Base-by-base conservation (phyloP, 345 rosid species). In the Eucalyptus polyanthemos region DNA sequence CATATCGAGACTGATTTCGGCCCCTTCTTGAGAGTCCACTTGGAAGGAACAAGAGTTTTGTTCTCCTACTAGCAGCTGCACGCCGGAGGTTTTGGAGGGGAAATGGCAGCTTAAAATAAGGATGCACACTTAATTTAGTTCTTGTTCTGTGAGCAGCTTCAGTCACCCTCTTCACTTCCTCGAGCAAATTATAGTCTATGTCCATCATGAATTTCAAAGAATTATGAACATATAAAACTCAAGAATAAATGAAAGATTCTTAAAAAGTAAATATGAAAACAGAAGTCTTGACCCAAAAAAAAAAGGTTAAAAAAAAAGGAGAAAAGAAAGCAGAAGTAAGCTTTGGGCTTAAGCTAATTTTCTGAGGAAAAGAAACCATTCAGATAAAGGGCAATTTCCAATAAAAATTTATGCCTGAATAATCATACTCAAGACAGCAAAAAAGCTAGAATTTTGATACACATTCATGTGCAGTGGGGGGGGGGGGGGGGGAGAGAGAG, bases 141-240 rank as follows among this genome's bases (percentile, higher is more conserved):
- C 99, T 95, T 91, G 25, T 91, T 92, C 99, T 94, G 91, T 45
- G 87, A 50, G 98, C 95, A 90, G 98, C 93, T 86, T 97, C 99
- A 14, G 98, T 92, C 7, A 93, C 95, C 91, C 98, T 95, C 93
- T 94, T 97, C 53, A 92, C 93, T 88, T 97, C 97, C 91, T 97
- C 99, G 25, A 97, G 96, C 93, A 97, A 87, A 88, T 93, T 94
- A 92, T 97, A 97, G 89, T 97, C 99, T 97, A 88, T 11, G 14
- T 49, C 8, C 50, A 80, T 53, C 40, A 83, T 37, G 42, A 65
- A 15, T 50, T 34, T 88, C 29, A 65, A 56, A 69, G 86, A 44
- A 50, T 50, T 19, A 7, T 44, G 40, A 45, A 34, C 9, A 49
- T 51, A 86, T 29, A 51, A 86, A 49, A 27, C 21, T 45, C 54